A percentile compares a stretch with the other conserved stretches of the same genome.
Evolutionary conservation across 2,329 filamentous ascomycete genomes (phyloP).

Genomic region (Ceratocystiopsis minuta): DNA sequence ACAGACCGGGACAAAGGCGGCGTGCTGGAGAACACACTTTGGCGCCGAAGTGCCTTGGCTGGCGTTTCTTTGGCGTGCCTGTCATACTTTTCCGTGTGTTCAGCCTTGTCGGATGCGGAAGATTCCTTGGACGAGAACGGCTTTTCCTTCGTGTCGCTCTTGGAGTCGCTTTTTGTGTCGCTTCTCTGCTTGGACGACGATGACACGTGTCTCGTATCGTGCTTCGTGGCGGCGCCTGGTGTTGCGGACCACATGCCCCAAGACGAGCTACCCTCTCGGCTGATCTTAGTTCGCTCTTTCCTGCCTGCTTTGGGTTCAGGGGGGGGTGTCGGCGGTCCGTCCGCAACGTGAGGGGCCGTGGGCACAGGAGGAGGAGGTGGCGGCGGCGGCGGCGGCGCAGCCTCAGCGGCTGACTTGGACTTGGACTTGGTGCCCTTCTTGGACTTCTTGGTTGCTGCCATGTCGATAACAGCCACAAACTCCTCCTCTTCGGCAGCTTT

Average conservation of each 20-base stretch:
- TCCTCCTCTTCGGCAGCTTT: constrained; percentile 18
- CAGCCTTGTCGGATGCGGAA: constrained; percentile 38
- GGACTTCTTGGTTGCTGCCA: constrained; percentile 26
- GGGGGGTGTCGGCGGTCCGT: constrained; percentile 30
- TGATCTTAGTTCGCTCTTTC: constrained; percentile 63
- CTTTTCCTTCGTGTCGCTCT: constrained; percentile 27
- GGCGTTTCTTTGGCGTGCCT: constrained; percentile 22
- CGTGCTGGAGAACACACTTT: constrained; percentile 50
- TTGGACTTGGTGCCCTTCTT: constrained; percentile 19
- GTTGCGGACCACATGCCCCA: constrained; percentile 56
- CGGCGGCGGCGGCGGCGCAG: constrained; percentile 18
- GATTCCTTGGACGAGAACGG: constrained; percentile 34
- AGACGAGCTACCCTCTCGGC: constrained; percentile 47
- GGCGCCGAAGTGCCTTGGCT: constrained; percentile 35
- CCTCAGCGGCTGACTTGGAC: constrained; percentile 13
- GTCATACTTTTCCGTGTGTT: constrained; percentile 20
- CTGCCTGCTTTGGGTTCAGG: constrained; percentile 42
- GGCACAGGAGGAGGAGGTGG: constrained; percentile 15
- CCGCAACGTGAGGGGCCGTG: constrained; percentile 28
- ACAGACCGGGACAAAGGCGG: constrained; percentile 51
- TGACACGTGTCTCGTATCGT: constrained; percentile 37
- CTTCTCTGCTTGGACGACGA: constrained; percentile 22
- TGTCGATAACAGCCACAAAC: constrained; percentile 32
- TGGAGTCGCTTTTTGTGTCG: too few species aligned
- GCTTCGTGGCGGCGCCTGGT: constrained; percentile 5